phyloP scores from a whole-genome alignment of 2,329 filamentous ascomycete species.

The Salinomyces thailandicus region DNA sequence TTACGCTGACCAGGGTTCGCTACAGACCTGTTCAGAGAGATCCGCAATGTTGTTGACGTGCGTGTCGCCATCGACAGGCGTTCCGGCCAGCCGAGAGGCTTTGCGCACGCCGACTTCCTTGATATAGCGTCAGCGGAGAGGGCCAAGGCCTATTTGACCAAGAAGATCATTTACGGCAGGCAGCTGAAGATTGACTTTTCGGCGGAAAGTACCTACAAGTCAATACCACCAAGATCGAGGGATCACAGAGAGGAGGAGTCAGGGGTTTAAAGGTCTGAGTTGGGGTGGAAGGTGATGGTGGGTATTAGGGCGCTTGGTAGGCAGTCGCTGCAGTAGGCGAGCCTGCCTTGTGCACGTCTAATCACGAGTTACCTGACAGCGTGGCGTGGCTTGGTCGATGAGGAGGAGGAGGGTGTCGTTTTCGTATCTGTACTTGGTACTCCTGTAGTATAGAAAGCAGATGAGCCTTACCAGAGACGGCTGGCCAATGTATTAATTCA shows the following conservation, averaged over 20 bases:
- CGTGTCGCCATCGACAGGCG: constrained; percentile 73
- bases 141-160: constrained; percentile 47
- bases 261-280: neutral
- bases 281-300: neutral
- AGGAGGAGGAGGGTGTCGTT: too few relatives aligned
- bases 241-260: too few relatives aligned
- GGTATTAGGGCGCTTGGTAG: too few relatives aligned
- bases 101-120: constrained; percentile 72
- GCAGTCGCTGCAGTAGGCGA: too few relatives aligned
- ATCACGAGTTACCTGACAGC: too few relatives aligned
- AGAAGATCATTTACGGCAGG: constrained; percentile 55
- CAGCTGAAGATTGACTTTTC: constrained; percentile 55
- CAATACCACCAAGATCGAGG: neutral
- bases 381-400: too few relatives aligned
- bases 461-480: too few relatives aligned
- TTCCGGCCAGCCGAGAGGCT: constrained; percentile 72
- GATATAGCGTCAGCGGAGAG: constrained; percentile 54
- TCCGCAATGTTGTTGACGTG: constrained; percentile 62
- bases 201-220: neutral
- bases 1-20: too few relatives aligned
- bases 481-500: too few relatives aligned
- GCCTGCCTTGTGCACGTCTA: too few relatives aligned
- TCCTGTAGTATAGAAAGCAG: too few relatives aligned
- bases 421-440: too few relatives aligned
- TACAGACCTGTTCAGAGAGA: constrained; percentile 55